Evolutionary conservation across 225 moss, liverwort and hornwort genomes (phyloP).

Genomic region (Physcomitrium patens): DNA sequence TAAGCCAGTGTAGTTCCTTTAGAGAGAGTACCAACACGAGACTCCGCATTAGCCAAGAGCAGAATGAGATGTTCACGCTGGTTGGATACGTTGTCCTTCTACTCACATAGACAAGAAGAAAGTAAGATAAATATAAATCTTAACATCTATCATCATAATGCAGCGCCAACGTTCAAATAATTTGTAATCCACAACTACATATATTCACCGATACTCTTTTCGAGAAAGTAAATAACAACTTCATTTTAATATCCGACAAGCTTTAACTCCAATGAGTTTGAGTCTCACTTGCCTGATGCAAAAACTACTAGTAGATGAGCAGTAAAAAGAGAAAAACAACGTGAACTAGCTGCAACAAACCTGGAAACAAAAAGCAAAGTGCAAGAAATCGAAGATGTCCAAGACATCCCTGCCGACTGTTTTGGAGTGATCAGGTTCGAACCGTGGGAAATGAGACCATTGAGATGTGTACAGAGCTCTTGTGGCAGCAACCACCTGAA

Average conservation of each 20-base stretch:
- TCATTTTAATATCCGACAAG: too few relatives aligned
- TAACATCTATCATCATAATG: constrained; percentile 8
- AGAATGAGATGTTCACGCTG: constrained; percentile 95
- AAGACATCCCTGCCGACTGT: constrained; percentile 60
- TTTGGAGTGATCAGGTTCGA: constrained; percentile 51
- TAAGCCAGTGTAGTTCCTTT: constrained; percentile 38
- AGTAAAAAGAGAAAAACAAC: not conserved
- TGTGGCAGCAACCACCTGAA: constrained; percentile 78
- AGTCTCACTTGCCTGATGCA: too few relatives aligned
- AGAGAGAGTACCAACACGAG: constrained; percentile 52
- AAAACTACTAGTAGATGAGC: not conserved
- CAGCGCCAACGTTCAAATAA: constrained; percentile 3
- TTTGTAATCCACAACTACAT: not conserved
- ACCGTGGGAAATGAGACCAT: constrained; percentile 60
- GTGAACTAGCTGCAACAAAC: constrained; percentile 33
- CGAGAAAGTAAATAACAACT: too few relatives aligned
- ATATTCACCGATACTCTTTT: not conserved
- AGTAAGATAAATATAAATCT: constrained; percentile 16
- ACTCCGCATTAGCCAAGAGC: constrained; percentile 81
- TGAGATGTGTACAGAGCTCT: constrained; percentile 57
- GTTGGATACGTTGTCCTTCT: constrained; percentile 96
- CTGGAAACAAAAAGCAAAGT: constrained; percentile 86
- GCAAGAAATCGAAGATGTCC: constrained; percentile 89
- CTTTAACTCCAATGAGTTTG: too few relatives aligned
- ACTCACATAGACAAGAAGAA: constrained; percentile 22